phyloP scores from a whole-genome alignment of 108 stramenopile genomes.

The Schizochytrium sp. region DNA sequence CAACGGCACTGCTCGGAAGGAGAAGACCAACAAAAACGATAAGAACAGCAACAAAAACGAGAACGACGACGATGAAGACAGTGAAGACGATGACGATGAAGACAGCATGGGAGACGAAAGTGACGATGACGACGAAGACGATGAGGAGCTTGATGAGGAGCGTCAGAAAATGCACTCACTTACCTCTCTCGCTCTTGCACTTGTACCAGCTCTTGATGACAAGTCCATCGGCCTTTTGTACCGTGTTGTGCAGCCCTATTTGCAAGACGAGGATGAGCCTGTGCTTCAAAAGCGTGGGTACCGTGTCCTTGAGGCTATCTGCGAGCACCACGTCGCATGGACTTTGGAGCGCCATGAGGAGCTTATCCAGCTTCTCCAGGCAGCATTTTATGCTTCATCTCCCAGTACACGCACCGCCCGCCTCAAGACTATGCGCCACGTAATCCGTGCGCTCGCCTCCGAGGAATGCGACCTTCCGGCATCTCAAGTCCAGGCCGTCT shows the following conservation, averaged over 20 bases:
- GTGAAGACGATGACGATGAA: background rate
- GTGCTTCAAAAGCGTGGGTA: constrained; percentile 50
- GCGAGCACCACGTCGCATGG: constrained; percentile 48
- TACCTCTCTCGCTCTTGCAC: constrained; percentile 28
- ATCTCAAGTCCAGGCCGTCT: background rate
- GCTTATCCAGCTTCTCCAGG: background rate
- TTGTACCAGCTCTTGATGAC: constrained; percentile 50
- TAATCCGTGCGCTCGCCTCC: background rate
- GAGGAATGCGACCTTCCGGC: background rate
- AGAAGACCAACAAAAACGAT: background rate
- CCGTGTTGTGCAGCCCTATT: background rate
- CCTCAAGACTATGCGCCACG: constrained; percentile 16
- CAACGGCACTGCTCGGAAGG: background rate
- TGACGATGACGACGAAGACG: constrained; percentile 23
- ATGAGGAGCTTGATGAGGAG: background rate
- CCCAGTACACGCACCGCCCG: constrained; percentile 17
- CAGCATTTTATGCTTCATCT: background rate
- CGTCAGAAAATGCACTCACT: constrained; percentile 14
- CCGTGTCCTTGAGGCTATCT: constrained; percentile 43
- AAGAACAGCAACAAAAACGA: constrained; percentile 5
- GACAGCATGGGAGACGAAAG: background rate
- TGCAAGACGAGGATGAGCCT: constrained; percentile 41
- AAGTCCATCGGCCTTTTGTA: background rate
- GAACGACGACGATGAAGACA: constrained; percentile 47
- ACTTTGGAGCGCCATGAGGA: background rate